These are phyloP conservation scores for Annona cherimola DNA, from an alignment of 164 flowering plant genomes.

Conservation along the genomic window DNA sequence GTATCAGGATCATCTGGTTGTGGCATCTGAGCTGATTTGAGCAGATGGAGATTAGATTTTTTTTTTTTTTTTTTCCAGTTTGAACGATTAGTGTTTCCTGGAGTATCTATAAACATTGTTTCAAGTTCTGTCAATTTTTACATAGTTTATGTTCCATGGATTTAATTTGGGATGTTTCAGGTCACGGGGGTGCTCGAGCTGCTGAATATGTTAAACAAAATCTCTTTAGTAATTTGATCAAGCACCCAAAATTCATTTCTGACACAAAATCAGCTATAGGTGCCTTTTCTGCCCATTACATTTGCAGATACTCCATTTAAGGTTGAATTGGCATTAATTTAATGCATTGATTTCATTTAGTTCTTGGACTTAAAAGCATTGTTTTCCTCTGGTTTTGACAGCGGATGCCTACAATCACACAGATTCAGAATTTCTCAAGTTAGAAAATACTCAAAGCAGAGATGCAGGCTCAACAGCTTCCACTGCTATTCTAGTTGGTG, in stretches of 20 bases:
- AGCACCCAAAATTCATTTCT: conserved; percentile 90
- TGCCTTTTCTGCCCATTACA: conserved; percentile 11
- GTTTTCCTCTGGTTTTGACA: conserved; percentile 22
- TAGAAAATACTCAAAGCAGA: conserved; percentile 76
- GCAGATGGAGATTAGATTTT: neutral
- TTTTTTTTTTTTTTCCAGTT: too few species aligned
- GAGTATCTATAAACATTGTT: neutral
- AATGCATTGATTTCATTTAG: neutral
- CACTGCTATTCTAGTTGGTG: conserved; percentile 97
- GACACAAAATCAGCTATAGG: conserved; percentile 96
- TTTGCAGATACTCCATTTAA: neutral
- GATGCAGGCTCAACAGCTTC: conserved; percentile 99
- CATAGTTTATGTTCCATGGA: neutral
- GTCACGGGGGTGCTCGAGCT: conserved; percentile 98
- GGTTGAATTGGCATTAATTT: neutral
- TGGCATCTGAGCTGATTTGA: neutral
- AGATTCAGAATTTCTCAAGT: conserved; percentile 86
- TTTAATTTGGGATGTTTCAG: conserved; percentile 29
- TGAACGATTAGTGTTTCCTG: neutral
- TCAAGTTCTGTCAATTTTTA: too few species aligned
- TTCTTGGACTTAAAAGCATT: neutral
- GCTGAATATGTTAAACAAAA: conserved; percentile 95
- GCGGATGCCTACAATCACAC: conserved; percentile 94
- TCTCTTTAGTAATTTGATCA: conserved; percentile 89
- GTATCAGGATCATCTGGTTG: neutral